Percentiles rank a stretch among this genome's conserved stretches.
Conservation (phyloP, 1,284 basidiomycete species). For the Chondrostereum purpureum region DNA sequence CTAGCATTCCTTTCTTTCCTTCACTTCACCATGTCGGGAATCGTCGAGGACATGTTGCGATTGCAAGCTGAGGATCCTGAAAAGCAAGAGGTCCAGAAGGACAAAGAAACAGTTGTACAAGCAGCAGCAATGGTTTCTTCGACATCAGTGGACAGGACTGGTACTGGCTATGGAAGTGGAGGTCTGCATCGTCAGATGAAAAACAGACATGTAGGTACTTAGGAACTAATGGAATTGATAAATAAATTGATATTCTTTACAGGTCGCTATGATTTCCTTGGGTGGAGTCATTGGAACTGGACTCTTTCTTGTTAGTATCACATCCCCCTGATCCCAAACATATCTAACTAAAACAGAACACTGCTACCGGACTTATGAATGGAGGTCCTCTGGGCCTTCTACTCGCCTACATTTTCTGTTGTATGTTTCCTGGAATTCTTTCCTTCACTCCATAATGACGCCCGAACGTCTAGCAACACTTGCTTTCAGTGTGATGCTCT, state of each 20-base stretch:
- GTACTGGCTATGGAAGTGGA: background rate
- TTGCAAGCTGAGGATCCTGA: background rate
- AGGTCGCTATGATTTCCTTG: background rate
- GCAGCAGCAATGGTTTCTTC: background rate
- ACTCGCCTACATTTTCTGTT: conserved; percentile 7
- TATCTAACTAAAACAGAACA: no score
- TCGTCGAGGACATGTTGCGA: background rate
- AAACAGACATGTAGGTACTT: background rate
- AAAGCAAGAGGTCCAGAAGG: background rate
- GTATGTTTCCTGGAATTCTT: background rate
- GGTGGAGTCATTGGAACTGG: background rate
- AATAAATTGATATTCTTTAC: no score
- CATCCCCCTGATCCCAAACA: no score
- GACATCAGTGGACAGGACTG: background rate
- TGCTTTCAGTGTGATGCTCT: conserved; percentile 1
- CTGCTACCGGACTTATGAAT: conserved; percentile 8
- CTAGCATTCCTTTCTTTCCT: background rate
- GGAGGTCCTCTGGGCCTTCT: conserved; percentile 10
- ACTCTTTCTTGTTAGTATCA: background rate
- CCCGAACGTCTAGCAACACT: background rate
- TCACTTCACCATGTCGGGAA: background rate
- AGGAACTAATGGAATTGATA: no score
- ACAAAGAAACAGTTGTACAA: background rate
- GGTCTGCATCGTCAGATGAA: background rate
- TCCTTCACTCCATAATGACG: background rate